Percentiles rank a stretch among this genome's conserved stretches.
phyloP scores from a whole-genome alignment of 192 early-diverging fungal species.

The Coemansia sp. region DNA sequence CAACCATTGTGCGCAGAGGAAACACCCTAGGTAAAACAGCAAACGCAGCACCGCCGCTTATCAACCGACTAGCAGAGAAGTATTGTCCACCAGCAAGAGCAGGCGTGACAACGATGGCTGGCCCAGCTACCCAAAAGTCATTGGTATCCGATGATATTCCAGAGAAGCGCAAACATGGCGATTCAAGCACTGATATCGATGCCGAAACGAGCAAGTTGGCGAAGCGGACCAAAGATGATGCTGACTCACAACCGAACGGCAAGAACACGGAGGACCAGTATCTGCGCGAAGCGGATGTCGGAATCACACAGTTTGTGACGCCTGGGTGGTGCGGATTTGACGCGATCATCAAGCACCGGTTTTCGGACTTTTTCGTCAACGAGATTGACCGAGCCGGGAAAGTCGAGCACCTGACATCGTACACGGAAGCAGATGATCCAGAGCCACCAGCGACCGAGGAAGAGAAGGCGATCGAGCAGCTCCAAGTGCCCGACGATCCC shows the following conservation, averaged over 20 bases:
- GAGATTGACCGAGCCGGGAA: conserved; percentile 78
- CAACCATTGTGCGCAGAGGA: neutral
- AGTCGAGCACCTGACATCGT: conserved; percentile 68
- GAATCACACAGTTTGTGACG: conserved; percentile 62
- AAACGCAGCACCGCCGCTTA: neutral
- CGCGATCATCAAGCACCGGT: conserved; percentile 64
- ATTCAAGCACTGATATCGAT: neutral
- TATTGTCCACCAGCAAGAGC: neutral
- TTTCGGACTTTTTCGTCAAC: conserved; percentile 89
- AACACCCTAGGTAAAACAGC: neutral
- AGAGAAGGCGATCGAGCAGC: conserved; percentile 30
- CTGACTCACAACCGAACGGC: neutral
- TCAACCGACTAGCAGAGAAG: neutral
- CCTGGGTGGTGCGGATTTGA: conserved; percentile 40
- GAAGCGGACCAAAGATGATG: conserved; percentile 31
- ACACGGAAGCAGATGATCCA: conserved; percentile 34
- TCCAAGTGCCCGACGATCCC: conserved; percentile 31
- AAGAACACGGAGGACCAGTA: conserved; percentile 9
- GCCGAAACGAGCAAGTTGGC: conserved; percentile 9
- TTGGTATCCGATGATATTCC: neutral
- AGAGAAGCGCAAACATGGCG: conserved; percentile 4
- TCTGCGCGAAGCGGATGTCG: conserved; percentile 65
- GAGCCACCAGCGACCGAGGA: conserved; percentile 28
- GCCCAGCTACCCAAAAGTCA: neutral
- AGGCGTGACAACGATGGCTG: neutral